Conservation (phyloP, 2,329 filamentous ascomycete species). For the Colletotrichum musicola region DNA sequence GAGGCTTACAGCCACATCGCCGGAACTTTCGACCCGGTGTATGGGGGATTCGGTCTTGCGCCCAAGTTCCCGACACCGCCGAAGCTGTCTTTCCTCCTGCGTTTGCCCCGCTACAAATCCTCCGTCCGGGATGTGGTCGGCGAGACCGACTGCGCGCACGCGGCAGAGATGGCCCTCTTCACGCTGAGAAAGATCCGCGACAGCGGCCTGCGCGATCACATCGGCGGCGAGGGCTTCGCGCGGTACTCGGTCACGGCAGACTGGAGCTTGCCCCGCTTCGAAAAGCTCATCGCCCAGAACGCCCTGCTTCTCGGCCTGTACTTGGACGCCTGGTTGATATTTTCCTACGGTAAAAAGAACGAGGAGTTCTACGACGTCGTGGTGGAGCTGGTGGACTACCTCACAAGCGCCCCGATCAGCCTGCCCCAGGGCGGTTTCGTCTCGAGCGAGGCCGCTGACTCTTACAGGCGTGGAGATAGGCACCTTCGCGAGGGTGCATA, state of each 20-base stretch:
- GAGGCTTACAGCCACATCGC: constrained; percentile 88
- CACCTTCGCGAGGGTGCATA: constrained; percentile 93
- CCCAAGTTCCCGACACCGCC: constrained; percentile 93
- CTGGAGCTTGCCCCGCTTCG: constrained; percentile 96
- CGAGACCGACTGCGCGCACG: constrained; percentile 78
- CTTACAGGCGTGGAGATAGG: constrained; percentile 77
- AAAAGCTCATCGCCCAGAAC: constrained; percentile 97
- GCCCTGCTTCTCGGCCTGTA: constrained; percentile 86
- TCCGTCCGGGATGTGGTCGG: constrained; percentile 91
- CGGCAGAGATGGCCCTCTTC: constrained; percentile 82
- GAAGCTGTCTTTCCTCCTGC: constrained; percentile 85
- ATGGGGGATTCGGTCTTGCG: constrained; percentile 83
- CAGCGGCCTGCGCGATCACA: constrained; percentile 67
- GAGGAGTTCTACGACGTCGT: constrained; percentile 83
- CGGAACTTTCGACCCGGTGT: constrained; percentile 80
- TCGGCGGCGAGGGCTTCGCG: constrained; percentile 66
- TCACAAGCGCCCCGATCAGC: constrained; percentile 78
- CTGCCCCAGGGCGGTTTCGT: constrained; percentile 81
- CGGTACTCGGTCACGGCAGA: constrained; percentile 91
- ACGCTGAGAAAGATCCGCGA: constrained; percentile 81
- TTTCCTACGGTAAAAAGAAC: constrained; percentile 60
- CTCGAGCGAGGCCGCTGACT: constrained; percentile 92
- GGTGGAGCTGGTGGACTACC: constrained; percentile 87
- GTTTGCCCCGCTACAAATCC: constrained; percentile 77
- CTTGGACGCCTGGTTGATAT: constrained; percentile 83